Evolutionary conservation across 306 rosid genomes (phyloP), one percentile per base, ranked within the genome.

Genomic region (Heteromeles arbutifolia): DNA sequence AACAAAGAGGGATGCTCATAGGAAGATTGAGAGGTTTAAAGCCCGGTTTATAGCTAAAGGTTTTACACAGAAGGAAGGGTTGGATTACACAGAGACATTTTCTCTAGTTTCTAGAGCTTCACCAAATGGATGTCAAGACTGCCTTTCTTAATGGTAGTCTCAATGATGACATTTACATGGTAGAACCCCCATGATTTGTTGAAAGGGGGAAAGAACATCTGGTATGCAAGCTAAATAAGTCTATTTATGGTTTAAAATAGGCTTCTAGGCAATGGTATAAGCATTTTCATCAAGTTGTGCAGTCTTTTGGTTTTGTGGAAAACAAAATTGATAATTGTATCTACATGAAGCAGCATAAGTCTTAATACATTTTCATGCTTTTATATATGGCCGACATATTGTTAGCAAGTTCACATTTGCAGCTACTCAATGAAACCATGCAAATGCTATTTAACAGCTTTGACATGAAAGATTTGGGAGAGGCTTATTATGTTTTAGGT

Each of bases 371-470:
- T 18, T 17, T 52, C n/a, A 6, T 18, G 57, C 1, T 18, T 15
- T 19, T 52, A 17, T 52, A 52, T 18, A 3, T 52, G 8, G 11
- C 18, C 18, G 57, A 52, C 11, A 52, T 18, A 5, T 0, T 52
- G n/a, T 52, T 52, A 0, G 11, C 4, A 15, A 15, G 22, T 1
- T 15, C 57, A 0, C 8, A 52, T 19, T 1, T 18, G 7, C 3
- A 6, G 3, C 0, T 52, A 3, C 3, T 52, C 1, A 18, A 6
- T 2, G 22, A 52, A 2, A 15, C n/a, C 22, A 52, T 18, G 6
- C 0, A 1, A 2, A 15, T 52, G 8, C 0, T 52, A 0, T 6
- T 1, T 14, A 52, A 52, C 0, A 18, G 0, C 0, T 52, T 52
- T 6, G 57, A 18, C 6, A 52, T 52, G 22, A 52, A 4, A 15